phyloP scores from a whole-genome alignment of 495 filamentous ascomycete genomes.

The Aspergillus nanangensis region DNA sequence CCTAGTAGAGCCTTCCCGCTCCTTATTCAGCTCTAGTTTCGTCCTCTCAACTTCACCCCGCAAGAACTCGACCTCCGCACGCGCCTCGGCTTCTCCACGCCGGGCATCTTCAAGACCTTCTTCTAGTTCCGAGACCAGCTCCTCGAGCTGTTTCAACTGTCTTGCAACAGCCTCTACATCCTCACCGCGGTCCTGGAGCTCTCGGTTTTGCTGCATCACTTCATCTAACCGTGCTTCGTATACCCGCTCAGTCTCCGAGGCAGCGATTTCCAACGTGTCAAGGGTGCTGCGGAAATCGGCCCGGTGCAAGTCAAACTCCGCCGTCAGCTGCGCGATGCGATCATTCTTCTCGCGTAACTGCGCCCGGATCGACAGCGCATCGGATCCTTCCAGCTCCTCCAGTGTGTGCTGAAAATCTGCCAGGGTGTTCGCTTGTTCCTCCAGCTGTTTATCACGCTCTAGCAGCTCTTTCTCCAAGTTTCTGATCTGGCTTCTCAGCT shows the following conservation, averaged over 20 bases:
- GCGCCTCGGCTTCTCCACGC: constrained; percentile 93
- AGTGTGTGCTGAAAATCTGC: constrained; percentile 52
- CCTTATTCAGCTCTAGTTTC: constrained; percentile 81
- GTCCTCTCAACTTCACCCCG: constrained; percentile 93
- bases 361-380: constrained; percentile 70
- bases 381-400: constrained; percentile 70
- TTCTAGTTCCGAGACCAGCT: constrained; percentile 92
- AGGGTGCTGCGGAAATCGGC: constrained; percentile 97
- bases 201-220: constrained; percentile 77
- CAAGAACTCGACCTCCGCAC: constrained; percentile 94
- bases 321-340: constrained; percentile 84
- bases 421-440: constrained; percentile 76
- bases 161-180: constrained; percentile 87
- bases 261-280: constrained; percentile 92
- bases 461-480: constrained; percentile 62
- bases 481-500: constrained; percentile 59
- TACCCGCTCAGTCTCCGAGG: constrained; percentile 94
- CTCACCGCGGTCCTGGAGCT: constrained; percentile 73
- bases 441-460: constrained; percentile 80
- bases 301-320: constrained; percentile 91
- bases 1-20: constrained; percentile 78
- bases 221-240: constrained; percentile 92
- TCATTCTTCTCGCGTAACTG: constrained; percentile 94
- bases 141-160: constrained; percentile 92
- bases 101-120: constrained; percentile 95